Percentiles rank a stretch among this genome's conserved stretches.
Evolutionary conservation across 441 rosid genomes (phyloP).

Genomic region (Euphorbia celastroides): DNA sequence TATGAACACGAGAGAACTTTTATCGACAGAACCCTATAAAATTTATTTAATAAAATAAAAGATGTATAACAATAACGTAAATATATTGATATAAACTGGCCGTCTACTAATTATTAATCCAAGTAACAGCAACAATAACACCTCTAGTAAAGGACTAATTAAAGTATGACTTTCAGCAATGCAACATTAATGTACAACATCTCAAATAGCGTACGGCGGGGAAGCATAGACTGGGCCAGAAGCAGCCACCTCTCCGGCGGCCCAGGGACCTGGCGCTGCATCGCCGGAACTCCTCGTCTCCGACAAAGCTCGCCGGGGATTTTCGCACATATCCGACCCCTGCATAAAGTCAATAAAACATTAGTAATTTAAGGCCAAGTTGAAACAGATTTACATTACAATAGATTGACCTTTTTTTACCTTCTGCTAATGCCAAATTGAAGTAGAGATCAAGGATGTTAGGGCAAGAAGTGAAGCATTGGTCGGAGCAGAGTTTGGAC

Average conservation of each 20-base stretch:
- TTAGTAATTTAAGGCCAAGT: no score
- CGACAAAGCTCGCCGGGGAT: slow-evolving; percentile 26
- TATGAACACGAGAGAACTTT: no score
- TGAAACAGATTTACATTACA: no score
- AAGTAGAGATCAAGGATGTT: slow-evolving; percentile 42
- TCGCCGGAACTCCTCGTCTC: slow-evolving; percentile 22
- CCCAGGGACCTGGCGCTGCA: slow-evolving; percentile 11
- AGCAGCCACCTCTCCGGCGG: not conserved
- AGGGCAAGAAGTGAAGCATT: slow-evolving; percentile 33
- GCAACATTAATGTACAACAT: not conserved
- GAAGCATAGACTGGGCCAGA: not conserved
- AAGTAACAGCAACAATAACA: not conserved
- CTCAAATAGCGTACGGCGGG: not conserved
- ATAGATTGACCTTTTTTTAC: no score
- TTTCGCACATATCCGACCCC: slow-evolving; percentile 27
- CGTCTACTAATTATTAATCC: no score
- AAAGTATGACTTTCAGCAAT: not conserved
- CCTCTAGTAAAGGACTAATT: not conserved
- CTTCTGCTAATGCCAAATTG: slow-evolving; percentile 45
- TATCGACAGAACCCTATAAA: no score
- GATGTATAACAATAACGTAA: not conserved
- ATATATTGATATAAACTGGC: no score
- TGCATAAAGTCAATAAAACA: no score
- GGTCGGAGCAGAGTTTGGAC: slow-evolving; percentile 39
- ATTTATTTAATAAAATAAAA: no score